Evolutionary conservation across 2,329 filamentous ascomycete species (phyloP).

Genomic region (Trichoderma sp.): DNA sequence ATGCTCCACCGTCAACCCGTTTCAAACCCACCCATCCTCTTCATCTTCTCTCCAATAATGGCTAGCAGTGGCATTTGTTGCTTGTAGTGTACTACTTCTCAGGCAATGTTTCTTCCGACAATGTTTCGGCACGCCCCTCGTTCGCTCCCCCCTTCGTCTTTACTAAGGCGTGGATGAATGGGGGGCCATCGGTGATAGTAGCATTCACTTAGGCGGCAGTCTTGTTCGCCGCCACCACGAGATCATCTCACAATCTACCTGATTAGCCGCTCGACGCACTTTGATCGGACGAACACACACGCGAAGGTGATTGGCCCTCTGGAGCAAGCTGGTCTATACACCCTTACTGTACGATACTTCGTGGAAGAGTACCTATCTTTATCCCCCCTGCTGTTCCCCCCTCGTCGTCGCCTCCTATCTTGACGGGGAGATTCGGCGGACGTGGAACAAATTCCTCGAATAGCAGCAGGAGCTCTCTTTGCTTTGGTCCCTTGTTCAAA

Average conservation of each 20-base stretch:
- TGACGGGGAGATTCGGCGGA: constrained; percentile 19
- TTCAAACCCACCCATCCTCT: constrained; percentile 15
- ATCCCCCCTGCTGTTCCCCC: neutral
- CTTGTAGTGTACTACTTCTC: neutral
- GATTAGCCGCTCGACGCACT: constrained; percentile 16
- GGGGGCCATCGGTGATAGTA: constrained; percentile 9
- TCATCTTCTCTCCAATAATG: constrained; percentile 16
- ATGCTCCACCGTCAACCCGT: constrained; percentile 9
- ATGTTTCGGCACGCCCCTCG: constrained; percentile 7
- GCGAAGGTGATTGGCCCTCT: neutral
- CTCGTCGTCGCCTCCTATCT: constrained; percentile 7
- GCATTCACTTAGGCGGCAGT: constrained; percentile 11
- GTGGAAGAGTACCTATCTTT: neutral
- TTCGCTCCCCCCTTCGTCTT: neutral
- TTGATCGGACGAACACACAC: constrained; percentile 19
- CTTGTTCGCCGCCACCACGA: constrained; percentile 15
- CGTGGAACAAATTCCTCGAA: constrained; percentile 12
- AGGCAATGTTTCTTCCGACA: constrained; percentile 4
- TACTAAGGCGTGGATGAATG: constrained; percentile 5
- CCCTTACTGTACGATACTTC: neutral
- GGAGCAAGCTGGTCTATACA: neutral
- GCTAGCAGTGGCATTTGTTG: neutral
- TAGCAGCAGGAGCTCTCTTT: neutral
- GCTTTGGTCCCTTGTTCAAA: neutral
- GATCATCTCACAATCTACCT: constrained; percentile 13